Percentiles rank a stretch among this genome's conserved stretches.
Evolutionary conservation across 106 monocot species (phyloP).

Genomic region (Posidonia australis): DNA sequence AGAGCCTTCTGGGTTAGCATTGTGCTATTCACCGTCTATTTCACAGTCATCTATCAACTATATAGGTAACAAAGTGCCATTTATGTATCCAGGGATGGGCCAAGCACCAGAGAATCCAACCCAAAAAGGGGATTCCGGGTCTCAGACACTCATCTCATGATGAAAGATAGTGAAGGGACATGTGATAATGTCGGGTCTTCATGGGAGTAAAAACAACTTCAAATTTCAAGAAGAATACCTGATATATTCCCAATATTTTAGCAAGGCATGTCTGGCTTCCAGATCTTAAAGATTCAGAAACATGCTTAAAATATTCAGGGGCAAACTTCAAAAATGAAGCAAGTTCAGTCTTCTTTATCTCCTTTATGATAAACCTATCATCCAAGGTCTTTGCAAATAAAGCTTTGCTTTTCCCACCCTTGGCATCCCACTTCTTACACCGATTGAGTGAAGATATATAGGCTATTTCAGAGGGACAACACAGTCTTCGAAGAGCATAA

Average conservation of each 20-base stretch:
- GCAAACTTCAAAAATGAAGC: slow-evolving; percentile 90
- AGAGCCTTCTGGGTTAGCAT: background rate
- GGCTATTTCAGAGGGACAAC: slow-evolving; percentile 73
- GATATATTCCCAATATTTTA: slow-evolving; percentile 90
- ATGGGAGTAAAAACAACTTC: background rate
- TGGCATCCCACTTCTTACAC: slow-evolving; percentile 95
- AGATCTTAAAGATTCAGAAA: slow-evolving; percentile 39
- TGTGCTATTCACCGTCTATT: no score
- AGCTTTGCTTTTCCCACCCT: slow-evolving; percentile 95
- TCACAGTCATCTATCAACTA: no score
- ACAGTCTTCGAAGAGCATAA: slow-evolving; percentile 53
- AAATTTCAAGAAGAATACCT: slow-evolving; percentile 25
- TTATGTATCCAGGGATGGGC: no score
- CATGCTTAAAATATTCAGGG: slow-evolving; percentile 74
- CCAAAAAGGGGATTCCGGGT: no score
- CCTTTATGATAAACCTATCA: slow-evolving; percentile 93
- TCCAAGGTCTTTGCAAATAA: slow-evolving; percentile 94
- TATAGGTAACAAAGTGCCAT: no score
- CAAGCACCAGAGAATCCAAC: no score
- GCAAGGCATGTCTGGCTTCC: slow-evolving; percentile 95
- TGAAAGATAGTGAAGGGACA: no score
- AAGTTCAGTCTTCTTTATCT: slow-evolving; percentile 82
- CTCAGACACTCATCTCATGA: no score
- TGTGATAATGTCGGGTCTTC: no score
- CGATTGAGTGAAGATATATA: slow-evolving; percentile 81